phyloP scores from a whole-genome alignment of 768 basidiomycete genomes.

The Hebeloma cylindrosporum region DNA sequence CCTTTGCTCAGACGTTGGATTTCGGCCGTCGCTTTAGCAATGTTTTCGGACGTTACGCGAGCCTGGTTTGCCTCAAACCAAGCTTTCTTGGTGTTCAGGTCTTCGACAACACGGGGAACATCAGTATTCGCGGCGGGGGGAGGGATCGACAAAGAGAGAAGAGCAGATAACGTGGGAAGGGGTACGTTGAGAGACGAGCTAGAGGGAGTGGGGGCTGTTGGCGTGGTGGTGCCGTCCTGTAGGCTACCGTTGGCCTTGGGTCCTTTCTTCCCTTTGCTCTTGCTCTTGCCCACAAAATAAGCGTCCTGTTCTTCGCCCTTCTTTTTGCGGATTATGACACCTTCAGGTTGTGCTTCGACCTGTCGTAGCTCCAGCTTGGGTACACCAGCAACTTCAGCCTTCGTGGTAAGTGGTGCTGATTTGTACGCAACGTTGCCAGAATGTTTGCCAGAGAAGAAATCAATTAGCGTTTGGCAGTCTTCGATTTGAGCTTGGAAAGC shows the following conservation, averaged over 20 bases:
- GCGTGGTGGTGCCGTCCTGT: slow-evolving; percentile 26
- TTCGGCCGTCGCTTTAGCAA: slow-evolving; percentile 76
- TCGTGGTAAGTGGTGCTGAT: slow-evolving; percentile 32
- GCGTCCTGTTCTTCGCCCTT: slow-evolving; percentile 84
- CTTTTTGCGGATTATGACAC: slow-evolving; percentile 82
- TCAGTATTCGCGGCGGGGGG: slow-evolving; percentile 79
- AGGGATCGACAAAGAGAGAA: slow-evolving; percentile 86
- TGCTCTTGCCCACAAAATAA: slow-evolving; percentile 78
- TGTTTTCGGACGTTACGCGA: slow-evolving; percentile 73
- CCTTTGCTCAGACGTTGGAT: slow-evolving; percentile 61
- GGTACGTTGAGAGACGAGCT: slow-evolving; percentile 64
- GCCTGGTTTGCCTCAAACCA: slow-evolving; percentile 95
- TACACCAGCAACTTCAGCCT: slow-evolving; percentile 57
- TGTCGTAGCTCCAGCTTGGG: slow-evolving; percentile 83
- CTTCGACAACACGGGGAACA: slow-evolving; percentile 80
- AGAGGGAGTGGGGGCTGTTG: slow-evolving; percentile 26
- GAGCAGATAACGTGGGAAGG: slow-evolving; percentile 82
- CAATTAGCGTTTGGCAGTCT: slow-evolving; percentile 92
- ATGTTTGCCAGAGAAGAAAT: slow-evolving; percentile 73
- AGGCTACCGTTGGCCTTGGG: slow-evolving; percentile 41
- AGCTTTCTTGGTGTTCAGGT: slow-evolving; percentile 89
- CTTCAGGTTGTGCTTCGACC: slow-evolving; percentile 72
- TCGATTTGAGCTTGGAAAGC: slow-evolving; percentile 94
- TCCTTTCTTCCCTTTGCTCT: slow-evolving; percentile 62
- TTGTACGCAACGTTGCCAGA: slow-evolving; percentile 44